Percentiles rank a stretch among this genome's conserved stretches.
phyloP scores from a whole-genome alignment of 1,284 basidiomycete species.

The Agroathelia rolfsii region DNA sequence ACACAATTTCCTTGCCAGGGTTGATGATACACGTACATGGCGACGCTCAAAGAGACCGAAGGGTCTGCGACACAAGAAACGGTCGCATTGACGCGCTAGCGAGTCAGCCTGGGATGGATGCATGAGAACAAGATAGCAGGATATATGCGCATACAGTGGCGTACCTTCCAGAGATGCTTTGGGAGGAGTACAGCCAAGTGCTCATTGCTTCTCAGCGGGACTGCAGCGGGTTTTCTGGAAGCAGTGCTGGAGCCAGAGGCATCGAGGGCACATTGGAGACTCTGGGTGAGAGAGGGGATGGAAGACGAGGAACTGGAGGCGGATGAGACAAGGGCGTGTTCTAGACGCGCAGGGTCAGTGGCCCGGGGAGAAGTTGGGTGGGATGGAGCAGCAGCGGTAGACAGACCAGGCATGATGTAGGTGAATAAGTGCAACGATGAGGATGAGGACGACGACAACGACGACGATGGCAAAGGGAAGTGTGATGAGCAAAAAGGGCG shows the following conservation, averaged over 20 bases:
- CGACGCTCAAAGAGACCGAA: slow-evolving; percentile 63
- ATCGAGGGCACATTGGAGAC: too few relatives aligned
- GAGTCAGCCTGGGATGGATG: slow-evolving; percentile 41
- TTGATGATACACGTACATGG: slow-evolving; percentile 39
- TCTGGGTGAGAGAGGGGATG: too few relatives aligned
- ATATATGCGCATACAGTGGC: slow-evolving; percentile 13
- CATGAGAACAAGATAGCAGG: slow-evolving; percentile 3
- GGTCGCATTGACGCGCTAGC: slow-evolving; percentile 54
- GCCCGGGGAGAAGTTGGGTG: slow-evolving; percentile 30
- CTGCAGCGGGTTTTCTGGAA: too few relatives aligned
- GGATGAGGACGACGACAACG: too few relatives aligned
- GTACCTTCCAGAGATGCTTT: slow-evolving; percentile 62
- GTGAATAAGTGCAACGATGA: too few relatives aligned
- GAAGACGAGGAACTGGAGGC: too few relatives aligned
- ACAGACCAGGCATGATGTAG: too few relatives aligned
- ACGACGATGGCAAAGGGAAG: too few relatives aligned
- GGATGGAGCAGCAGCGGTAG: slow-evolving; percentile 12
- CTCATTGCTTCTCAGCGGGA: slow-evolving; percentile 38
- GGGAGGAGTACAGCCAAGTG: slow-evolving; percentile 69
- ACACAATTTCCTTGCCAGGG: slow-evolving; percentile 9
- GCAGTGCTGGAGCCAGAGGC: too few relatives aligned
- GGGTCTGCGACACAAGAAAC: slow-evolving; percentile 49
- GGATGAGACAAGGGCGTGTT: too few relatives aligned
- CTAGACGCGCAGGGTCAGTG: slow-evolving; percentile 48
- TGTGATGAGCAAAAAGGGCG: too few relatives aligned